Percentiles rank a stretch among this genome's conserved stretches.
These are phyloP conservation scores for Edaphochlamys debaryana DNA, from an alignment of 139 green algal species.

Conservation along the genomic window DNA sequence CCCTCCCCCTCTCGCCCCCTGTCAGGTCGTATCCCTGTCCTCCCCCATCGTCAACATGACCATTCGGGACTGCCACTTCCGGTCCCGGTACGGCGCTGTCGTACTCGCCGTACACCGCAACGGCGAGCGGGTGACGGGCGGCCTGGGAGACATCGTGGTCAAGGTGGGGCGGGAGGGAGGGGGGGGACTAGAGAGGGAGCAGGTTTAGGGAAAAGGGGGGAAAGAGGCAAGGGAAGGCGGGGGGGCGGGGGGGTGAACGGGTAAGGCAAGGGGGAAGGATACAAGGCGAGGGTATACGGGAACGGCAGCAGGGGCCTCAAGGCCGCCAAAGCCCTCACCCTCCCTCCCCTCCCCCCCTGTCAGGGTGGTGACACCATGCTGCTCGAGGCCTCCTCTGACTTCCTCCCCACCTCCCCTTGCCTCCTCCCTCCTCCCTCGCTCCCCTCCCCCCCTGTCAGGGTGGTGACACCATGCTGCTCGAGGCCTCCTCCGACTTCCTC, in stretches of 20 bases:
- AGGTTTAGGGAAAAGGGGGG: too few relatives aligned
- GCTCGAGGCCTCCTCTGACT: slow-evolving; percentile 55
- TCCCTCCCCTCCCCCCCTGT: neutral
- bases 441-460: neutral
- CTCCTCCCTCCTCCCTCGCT: neutral
- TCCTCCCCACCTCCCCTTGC: neutral
- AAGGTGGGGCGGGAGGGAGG: too few relatives aligned
- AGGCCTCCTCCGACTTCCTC: too few relatives aligned
- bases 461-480: too few relatives aligned
- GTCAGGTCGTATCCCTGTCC: slow-evolving; percentile 37
- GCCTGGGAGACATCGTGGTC: slow-evolving; percentile 44
- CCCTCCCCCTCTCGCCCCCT: slow-evolving; percentile 1
- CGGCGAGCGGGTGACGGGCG: slow-evolving; percentile 28
- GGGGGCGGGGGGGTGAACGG: neutral
- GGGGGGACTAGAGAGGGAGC: too few relatives aligned
- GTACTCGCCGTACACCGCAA: slow-evolving; percentile 49
- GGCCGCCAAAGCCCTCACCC: too few relatives aligned
- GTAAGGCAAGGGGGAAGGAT: too few relatives aligned
- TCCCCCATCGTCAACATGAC: slow-evolving; percentile 35
- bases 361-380: slow-evolving; percentile 68
- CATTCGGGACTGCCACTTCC: slow-evolving; percentile 43
- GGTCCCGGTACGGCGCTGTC: slow-evolving; percentile 41
- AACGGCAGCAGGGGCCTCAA: too few relatives aligned
- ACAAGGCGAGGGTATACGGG: too few relatives aligned
- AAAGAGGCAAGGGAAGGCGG: too few relatives aligned